These are phyloP conservation scores for Sphaerostilbella broomeana DNA, from an alignment of 2,329 filamentous ascomycete genomes.

Conservation along the genomic window DNA sequence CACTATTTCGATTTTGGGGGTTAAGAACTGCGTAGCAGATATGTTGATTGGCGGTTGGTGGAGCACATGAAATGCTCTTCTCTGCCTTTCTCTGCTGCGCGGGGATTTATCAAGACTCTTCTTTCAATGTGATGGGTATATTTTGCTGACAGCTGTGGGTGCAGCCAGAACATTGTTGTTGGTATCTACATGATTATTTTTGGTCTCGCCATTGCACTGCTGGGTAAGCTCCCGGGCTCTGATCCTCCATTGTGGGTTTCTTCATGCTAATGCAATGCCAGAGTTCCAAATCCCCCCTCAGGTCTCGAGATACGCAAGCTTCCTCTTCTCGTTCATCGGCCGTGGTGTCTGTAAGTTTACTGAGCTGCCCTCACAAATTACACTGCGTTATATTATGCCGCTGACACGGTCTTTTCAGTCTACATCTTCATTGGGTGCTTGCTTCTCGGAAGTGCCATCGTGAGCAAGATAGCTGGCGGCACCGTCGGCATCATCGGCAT, in stretches of 20 bases:
- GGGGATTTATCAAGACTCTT: too few species aligned
- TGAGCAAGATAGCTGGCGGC: conserved; percentile 69
- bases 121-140: too few species aligned
- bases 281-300: conserved; percentile 96
- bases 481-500: conserved; percentile 74
- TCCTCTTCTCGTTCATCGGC: conserved; percentile 95
- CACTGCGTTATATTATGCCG: neutral
- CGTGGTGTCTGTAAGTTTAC: conserved; percentile 78
- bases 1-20: too few species aligned
- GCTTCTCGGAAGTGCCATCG: conserved; percentile 60
- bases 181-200: conserved; percentile 88
- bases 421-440: conserved; percentile 94
- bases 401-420: conserved; percentile 47
- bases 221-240: conserved; percentile 38
- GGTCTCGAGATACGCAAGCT: conserved; percentile 87
- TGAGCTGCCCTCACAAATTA: too few species aligned
- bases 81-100: too few species aligned
- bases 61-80: too few species aligned
- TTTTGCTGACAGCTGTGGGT: too few species aligned
- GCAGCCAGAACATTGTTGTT: conserved; percentile 54
- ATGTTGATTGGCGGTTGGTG: too few species aligned
- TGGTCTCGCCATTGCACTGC: conserved; percentile 66
- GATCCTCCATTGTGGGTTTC: neutral
- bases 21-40: too few species aligned
- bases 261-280: conserved; percentile 19